Base-by-base conservation (phyloP, 306 rosid species). In the Cucumis cinereus region DNA sequence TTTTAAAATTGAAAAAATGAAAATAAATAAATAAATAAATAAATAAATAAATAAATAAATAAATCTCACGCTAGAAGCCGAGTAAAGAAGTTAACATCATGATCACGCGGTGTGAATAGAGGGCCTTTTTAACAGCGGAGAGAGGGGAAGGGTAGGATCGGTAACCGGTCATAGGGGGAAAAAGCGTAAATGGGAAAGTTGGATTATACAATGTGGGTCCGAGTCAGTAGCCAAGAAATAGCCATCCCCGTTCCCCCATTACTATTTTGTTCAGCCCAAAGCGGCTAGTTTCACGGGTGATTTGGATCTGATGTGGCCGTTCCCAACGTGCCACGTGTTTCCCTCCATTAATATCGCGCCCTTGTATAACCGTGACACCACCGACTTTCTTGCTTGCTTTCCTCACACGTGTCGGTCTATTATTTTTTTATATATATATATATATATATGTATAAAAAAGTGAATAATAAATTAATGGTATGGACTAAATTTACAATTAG, bases 251-350 rank as follows among this genome's bases (percentile, higher is more conserved):
- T 3, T 15, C 38, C 4, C 15, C 3, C 15, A 17, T 43, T 35
- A 35, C 24, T 20, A 60, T 47, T 10, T 56, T 49, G 3, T 50
- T 75, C 35, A 78, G 59, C 79, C 70, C 80, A 33, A 82, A 77
- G 90, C 82, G 84, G 86, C 84, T 61, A 13, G 30, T 24, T 71
- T 85, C 87, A 79, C 90, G 88, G 85, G 76, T 17, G 13, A 24
- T 19, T 41, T 2, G 62, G 85, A 81, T 84, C 84, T 66, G 49
- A 79, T 81, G 86, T 78, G 77, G 59, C 88, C 56, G 72, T 16
- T 78, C 15, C 12, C 0, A 0, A 47, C 0, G 1, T 73, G 82
- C 83, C 92, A 90, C 88, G 88, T 87, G 81, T 63, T 33, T 1
- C 3, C 78, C 50, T 20, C 81, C 8, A 0, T 33, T 12, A 38